A percentile compares a stretch with the other conserved stretches of the same genome.
Conservation (phyloP, 257 asterid species). For the Fraxinus pennsylvanica region DNA sequence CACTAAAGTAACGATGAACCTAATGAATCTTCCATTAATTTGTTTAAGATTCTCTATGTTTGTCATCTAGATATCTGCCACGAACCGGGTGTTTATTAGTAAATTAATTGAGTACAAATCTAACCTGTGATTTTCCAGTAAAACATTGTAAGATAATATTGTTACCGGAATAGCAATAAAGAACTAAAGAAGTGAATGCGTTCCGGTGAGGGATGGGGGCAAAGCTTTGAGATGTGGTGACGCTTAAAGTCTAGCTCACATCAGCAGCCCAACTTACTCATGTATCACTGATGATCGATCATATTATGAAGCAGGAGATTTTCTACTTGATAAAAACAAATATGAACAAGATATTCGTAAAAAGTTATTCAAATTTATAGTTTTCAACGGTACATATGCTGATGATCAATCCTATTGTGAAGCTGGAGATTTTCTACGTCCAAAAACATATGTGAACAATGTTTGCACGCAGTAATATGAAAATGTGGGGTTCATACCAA, state of each 20-base stretch:
- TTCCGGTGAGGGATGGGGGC: background rate
- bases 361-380: too few relatives aligned
- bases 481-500: slow-evolving; percentile 29
- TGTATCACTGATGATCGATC: slow-evolving; percentile 6
- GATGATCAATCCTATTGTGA: background rate
- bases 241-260: background rate
- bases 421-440: slow-evolving; percentile 1
- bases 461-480: background rate
- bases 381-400: too few relatives aligned
- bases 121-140: too few relatives aligned
- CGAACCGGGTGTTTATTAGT: too few relatives aligned
- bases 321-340: slow-evolving; percentile 16
- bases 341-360: slow-evolving; percentile 14
- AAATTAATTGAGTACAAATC: too few relatives aligned
- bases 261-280: slow-evolving; percentile 9
- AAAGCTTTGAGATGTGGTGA: background rate
- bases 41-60: background rate
- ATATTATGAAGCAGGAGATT: background rate
- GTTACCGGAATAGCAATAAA: too few relatives aligned
- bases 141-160: too few relatives aligned
- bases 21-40: background rate
- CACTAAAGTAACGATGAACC: too few relatives aligned
- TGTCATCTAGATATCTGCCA: background rate
- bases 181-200: too few relatives aligned
- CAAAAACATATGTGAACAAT: slow-evolving; percentile 33